These are phyloP conservation scores for Cyclotella kingstonii DNA, from an alignment of 108 stramenopile species.

Conservation along the genomic window DNA sequence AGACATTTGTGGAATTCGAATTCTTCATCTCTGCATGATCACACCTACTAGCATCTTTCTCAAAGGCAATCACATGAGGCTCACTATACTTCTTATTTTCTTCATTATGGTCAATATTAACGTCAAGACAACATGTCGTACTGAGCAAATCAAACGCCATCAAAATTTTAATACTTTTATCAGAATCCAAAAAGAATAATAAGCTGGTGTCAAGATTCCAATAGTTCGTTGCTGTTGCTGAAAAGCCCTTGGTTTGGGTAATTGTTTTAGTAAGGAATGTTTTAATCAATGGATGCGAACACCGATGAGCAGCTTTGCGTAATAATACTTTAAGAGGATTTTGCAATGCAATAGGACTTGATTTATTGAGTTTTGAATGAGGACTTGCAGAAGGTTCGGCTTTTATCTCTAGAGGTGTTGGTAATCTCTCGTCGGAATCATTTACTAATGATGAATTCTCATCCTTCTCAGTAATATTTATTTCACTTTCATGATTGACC, in stretches of 20 bases:
- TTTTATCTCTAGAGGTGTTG: too few relatives aligned
- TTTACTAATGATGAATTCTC: conserved; percentile 7
- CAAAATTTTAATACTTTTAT: conserved; percentile 57
- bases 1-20: not conserved
- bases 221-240: conserved; percentile 39
- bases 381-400: too few relatives aligned
- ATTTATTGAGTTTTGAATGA: too few relatives aligned
- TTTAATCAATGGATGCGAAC: not conserved
- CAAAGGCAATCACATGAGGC: not conserved
- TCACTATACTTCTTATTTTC: not conserved
- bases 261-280: not conserved
- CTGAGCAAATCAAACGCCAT: conserved; percentile 55
- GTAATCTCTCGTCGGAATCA: too few relatives aligned
- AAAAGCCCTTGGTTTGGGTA: not conserved
- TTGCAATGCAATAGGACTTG: too few relatives aligned
- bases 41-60: conserved; percentile 6
- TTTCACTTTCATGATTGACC: not conserved
- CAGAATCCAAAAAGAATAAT: conserved; percentile 63
- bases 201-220: conserved; percentile 37
- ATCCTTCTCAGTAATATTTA: conserved; percentile 10
- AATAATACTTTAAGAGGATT: too few relatives aligned
- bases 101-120: too few relatives aligned
- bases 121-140: not conserved
- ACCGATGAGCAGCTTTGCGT: not conserved
- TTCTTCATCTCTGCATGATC: not conserved